Evolutionary conservation across 768 basidiomycete species (phyloP), one percentile per base, ranked within the genome.

Genomic region (Mycena leptocephala): DNA sequence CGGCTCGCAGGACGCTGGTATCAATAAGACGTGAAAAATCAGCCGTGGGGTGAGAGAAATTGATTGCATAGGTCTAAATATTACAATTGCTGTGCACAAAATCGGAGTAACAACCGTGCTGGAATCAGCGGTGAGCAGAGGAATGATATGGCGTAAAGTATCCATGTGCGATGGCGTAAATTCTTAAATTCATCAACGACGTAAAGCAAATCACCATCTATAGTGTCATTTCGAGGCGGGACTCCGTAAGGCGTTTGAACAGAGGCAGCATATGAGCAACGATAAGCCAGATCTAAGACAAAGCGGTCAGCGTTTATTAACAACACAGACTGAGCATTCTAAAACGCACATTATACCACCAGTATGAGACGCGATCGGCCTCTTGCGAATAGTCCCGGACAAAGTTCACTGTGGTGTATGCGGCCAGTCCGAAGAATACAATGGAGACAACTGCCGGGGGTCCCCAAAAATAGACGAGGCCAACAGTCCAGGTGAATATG

Each of bases 321-420:
- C 10, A 4, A 43, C 16, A 16, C 41, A 16, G 35, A 37, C 7
- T 37, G 6, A 13, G 13, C 7, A 37, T 6, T 6, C 35, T 37
- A 13, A 13, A 37, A 16, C 16, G 11, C 16, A 77, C 72, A 26
- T 79, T 77, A 30, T 79, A 77, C 72, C 78, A 79, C 75, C 72
- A 72, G 30, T 77, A 79, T 2, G 76, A 58, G n/a, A 28, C 26
- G 2, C 58, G 48, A 61, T 77, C 78, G 4, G 78, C 75, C 35
- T 76, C 76, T 24, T 53, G 26, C n/a, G 78, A 74, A 33, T 79
- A 67, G 37, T 73, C 41, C 7, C 20, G 6, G 10, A 76, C 72
- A 41, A 70, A 79, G 16, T 70, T 70, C 13, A 71, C 24, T 10
- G 67, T 68, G 8, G 76, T 70, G 4, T 69, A 28, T 10, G 64